Percentiles rank a stretch among this genome's conserved stretches.
These are phyloP conservation scores for Xylaria sp. DNA, from an alignment of 2,329 filamentous ascomycete genomes.

Conservation along the genomic window DNA sequence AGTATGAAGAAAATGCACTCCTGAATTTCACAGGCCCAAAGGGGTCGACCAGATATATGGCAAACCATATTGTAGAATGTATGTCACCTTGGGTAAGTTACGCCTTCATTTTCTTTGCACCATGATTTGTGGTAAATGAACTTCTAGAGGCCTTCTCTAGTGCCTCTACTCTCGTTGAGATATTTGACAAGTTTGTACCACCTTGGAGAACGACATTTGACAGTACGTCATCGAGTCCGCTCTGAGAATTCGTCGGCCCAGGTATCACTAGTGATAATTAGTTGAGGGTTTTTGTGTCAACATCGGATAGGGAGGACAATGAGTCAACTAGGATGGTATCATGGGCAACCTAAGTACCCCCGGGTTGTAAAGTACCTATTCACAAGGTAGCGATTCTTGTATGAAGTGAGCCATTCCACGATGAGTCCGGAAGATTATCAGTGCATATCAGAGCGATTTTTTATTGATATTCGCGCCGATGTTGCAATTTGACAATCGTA, in stretches of 20 bases:
- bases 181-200: neutral
- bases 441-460: slow-evolving; percentile 33
- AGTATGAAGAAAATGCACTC: neutral
- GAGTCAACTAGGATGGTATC: neutral
- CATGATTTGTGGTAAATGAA: neutral
- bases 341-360: neutral
- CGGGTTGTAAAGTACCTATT: neutral
- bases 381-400: neutral
- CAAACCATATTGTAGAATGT: neutral
- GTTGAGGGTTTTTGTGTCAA: neutral
- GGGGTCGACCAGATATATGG: neutral
- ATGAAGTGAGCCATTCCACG: slow-evolving; percentile 2
- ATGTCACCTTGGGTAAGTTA: neutral
- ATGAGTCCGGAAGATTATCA: neutral
- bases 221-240: neutral
- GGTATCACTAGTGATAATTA: neutral
- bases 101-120: neutral
- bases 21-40: neutral
- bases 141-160: neutral
- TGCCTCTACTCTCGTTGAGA: neutral
- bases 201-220: neutral
- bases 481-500: slow-evolving; percentile 16
- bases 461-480: slow-evolving; percentile 33
- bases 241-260: neutral
- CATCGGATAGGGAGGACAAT: neutral